These are phyloP conservation scores for Crucibulum parvulum DNA, from an alignment of 1,284 basidiomycete species.

Conservation along the genomic window DNA sequence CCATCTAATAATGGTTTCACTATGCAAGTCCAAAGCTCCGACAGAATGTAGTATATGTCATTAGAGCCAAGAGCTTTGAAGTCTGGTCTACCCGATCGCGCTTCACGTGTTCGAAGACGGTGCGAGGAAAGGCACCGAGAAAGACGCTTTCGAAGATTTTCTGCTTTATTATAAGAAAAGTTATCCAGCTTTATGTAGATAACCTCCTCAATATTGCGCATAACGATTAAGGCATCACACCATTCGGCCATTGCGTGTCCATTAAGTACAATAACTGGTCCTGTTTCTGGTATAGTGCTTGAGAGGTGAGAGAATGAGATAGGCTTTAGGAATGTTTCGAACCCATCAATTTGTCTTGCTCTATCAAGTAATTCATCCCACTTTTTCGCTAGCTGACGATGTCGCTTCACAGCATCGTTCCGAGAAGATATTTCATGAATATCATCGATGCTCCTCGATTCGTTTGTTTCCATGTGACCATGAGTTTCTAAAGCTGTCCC, in stretches of 20 bases:
- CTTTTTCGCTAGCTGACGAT: neutral
- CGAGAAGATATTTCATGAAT: neutral
- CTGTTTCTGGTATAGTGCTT: neutral
- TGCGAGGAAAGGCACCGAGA: neutral
- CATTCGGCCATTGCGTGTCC: neutral
- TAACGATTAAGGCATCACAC: constrained; percentile 17
- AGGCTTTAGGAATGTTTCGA: neutral
- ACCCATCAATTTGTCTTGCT: neutral
- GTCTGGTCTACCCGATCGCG: neutral
- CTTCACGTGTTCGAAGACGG: neutral
- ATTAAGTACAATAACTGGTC: constrained; percentile 14
- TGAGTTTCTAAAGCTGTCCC: neutral
- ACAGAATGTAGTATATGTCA: no score
- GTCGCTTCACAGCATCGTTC: neutral
- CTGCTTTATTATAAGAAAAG: constrained; percentile 7
- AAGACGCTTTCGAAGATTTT: neutral
- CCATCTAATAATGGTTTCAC: no score
- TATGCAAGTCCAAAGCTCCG: no score
- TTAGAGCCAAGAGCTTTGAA: neutral
- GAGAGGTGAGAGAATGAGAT: neutral
- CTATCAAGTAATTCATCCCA: neutral
- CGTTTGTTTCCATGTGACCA: neutral
- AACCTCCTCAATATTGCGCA: constrained; percentile 1
- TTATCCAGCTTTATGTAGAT: constrained; percentile 10
- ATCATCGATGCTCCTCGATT: neutral